Evolutionary conservation across 2,329 filamentous ascomycete genomes (phyloP), one percentile per base, ranked within the genome.

Genomic region (Lachnellula cervina): DNA sequence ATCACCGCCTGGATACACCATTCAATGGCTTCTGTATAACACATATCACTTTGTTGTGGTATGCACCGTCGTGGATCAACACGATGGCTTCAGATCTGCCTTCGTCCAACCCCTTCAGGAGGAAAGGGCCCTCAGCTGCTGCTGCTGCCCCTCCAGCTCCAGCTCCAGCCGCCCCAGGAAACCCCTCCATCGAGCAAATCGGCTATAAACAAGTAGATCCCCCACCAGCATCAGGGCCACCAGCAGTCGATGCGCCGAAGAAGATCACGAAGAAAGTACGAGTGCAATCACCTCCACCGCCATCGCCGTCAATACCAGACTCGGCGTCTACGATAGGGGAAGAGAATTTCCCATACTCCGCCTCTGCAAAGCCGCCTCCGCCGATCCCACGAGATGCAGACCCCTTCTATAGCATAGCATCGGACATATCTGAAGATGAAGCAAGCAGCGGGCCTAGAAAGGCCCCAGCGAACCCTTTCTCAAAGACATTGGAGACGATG

Each of bases 201-300:
- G 42, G 59, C 37, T 57, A 62, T 43, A 54, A 57, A 55, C 49
- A 57, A 28, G 23, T 52, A 51, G 57, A 61, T 54, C 43, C 51
- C 42, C 55, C 51, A 25, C 45, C 52, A 55, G 42, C 28, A 47
- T 37, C 50, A 55, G n/a, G 49, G 35, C 49, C 55, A 34, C 43
- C 55, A 52, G 43, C 49, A 4, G 28, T 51, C 34, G 55, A 61
- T 47, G 42, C 47, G 35, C 61, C 64, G 34, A 68, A 64, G 56
- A 68, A 66, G 43, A 54, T 59, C 28, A 58, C 60, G 69, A 88
- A 88, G 72, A 87, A 82, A 65, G 86, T 89, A 58, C 82, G 85
- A 65, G 80, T 87, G 8, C 78, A 85, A 66, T 85, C 82, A 43
- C 83, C 83, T 51, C 82, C 82, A 56, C 82, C 82, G 3, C 77